A percentile compares a stretch with the other conserved stretches of the same genome.
These are phyloP conservation scores for Peronospora destructor DNA, from an alignment of 352 stramenopile genomes.

Conservation along the genomic window DNA sequence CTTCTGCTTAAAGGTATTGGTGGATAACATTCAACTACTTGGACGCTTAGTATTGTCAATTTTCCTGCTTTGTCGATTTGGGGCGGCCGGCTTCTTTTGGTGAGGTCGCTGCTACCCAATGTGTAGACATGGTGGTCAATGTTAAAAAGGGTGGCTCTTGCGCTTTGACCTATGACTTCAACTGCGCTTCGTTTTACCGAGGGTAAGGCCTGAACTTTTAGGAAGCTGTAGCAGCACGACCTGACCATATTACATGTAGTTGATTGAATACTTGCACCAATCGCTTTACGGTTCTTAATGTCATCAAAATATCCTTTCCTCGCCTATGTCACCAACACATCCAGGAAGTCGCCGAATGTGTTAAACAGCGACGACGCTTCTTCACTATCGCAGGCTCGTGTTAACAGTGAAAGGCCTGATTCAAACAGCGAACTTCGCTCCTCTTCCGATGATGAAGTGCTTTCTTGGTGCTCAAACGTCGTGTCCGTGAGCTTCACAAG, in stretches of 20 bases:
- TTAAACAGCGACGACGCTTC: constrained; percentile 60
- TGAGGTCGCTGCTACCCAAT: background rate
- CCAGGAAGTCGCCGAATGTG: constrained; percentile 61
- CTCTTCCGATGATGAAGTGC: constrained; percentile 9
- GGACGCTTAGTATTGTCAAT: too few relatives aligned
- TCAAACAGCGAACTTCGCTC: constrained; percentile 34
- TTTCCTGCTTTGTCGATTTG: background rate
- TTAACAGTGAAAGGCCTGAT: constrained; percentile 45
- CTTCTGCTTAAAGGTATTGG: constrained; percentile 39
- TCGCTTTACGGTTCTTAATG: background rate
- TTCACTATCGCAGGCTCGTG: constrained; percentile 50
- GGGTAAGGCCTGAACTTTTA: background rate
- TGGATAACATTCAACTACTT: background rate
- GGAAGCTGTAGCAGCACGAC: background rate
- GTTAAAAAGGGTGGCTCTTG: too few relatives aligned
- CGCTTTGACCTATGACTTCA: background rate
- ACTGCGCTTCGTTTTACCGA: background rate
- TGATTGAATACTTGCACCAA: background rate
- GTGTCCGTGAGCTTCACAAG: constrained; percentile 11
- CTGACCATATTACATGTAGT: background rate
- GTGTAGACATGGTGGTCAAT: background rate
- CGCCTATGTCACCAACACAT: constrained; percentile 50
- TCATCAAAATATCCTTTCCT: background rate
- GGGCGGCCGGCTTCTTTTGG: background rate
- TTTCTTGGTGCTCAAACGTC: constrained; percentile 16